Conservation (phyloP, 225 moss, liverwort and hornwort genomes). For the Antitrichia curtipendula region DNA sequence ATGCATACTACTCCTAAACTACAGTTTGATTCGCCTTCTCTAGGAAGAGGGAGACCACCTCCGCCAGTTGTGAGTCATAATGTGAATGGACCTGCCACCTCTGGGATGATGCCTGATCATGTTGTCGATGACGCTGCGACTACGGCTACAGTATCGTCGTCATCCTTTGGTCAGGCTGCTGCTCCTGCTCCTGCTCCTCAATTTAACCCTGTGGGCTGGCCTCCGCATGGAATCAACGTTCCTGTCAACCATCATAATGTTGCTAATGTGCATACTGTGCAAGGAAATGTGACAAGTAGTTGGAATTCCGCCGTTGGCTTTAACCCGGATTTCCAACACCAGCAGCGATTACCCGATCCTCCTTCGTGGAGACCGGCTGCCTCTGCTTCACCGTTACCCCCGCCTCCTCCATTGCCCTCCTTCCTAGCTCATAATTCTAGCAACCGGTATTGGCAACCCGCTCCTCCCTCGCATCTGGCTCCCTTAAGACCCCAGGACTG, state of each 20-base stretch:
- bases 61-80: conserved; percentile 55
- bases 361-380: background rate
- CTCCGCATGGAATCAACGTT: conserved; percentile 1
- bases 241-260: conserved; percentile 11
- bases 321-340: conserved; percentile 5
- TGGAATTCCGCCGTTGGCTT: background rate
- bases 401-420: conserved; percentile 4
- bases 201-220: conserved; percentile 16
- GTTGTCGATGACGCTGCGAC: conserved; percentile 15
- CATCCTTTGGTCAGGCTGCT: background rate
- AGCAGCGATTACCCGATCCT: conserved; percentile 1
- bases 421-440: background rate
- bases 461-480: background rate
- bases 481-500: conserved; percentile 21
- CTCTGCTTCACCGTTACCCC: background rate
- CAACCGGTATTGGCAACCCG: conserved; percentile 28
- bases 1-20: conserved; percentile 52
- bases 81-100: conserved; percentile 22
- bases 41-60: conserved; percentile 48
- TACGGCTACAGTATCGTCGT: background rate
- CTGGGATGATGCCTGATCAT: conserved; percentile 19
- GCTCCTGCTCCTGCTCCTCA: background rate
- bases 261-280: background rate
- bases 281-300: conserved; percentile 4
- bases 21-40: conserved; percentile 34